Base-by-base conservation (phyloP, 345 rosid species). In the rapeseed (Brassica napus) region DNA sequence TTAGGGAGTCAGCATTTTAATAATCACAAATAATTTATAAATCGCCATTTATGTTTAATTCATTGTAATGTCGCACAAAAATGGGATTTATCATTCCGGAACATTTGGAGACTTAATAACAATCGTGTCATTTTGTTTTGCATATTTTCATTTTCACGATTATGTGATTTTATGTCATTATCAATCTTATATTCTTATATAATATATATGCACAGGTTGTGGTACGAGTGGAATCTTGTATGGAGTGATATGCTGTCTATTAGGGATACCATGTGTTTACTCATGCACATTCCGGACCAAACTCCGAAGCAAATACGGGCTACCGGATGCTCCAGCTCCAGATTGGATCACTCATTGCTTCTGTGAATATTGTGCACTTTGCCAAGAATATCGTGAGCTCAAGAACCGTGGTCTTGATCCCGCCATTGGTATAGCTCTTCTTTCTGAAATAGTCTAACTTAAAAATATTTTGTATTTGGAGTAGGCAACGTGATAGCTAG, bases 301-400 rank as follows among this genome's bases (percentile, higher is more conserved):
- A 57, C 44, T 90, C 69, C 79, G 89, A 31, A 35, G 8, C 44
- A 82, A 69, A 0, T 86, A 65, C 44, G 85, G 84, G 24, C 74
- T 87, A 39, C 89, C 87, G 0, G 90, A 87, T 49, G 83, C 85
- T 79, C 89, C 92, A 0, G 82, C 79, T 70, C 81, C 87, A 1
- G 90, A 90, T 37, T 72, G 77, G 70, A 30, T 84, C 65, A 81
- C 85, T 44, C 90, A 87, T 52, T 58, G 71, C 14, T 88, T 76
- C 68, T 88, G 87, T 79, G 80, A 89, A 12, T 72, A 65, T 66
- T 86, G 92, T 34, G 81, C 89, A 23, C 84, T 87, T 60, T 73
- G 84, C 21, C 92, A 90, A 71, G 94, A 87, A 71, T 85, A 85
- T 31, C 82, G 89, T 47, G 92, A 88, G 9, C 90, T 90, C 72